These are phyloP conservation scores for Cladophialophora psammophila DNA, from an alignment of 2,329 filamentous ascomycete species.

Conservation along the genomic window DNA sequence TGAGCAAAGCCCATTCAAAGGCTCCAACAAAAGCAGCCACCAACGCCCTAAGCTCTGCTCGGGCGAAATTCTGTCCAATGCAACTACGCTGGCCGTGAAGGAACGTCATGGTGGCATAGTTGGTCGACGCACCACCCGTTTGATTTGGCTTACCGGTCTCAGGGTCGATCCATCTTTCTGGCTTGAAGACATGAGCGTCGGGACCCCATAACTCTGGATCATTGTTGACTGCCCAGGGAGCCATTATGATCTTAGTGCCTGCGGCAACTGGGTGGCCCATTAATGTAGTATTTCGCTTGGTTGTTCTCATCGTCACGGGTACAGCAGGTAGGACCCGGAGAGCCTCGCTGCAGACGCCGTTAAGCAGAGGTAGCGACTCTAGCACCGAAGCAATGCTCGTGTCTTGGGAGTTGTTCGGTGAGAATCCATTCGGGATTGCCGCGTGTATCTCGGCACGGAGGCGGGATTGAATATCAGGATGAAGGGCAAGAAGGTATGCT, in stretches of 20 bases:
- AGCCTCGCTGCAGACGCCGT: conserved; percentile 61
- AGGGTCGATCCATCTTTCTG: conserved; percentile 51
- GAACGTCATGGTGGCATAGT: conserved; percentile 77
- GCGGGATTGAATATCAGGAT: conserved; percentile 40
- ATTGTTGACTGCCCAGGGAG: conserved; percentile 51
- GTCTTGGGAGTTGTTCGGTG: conserved; percentile 18
- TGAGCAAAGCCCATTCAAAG: conserved; percentile 65
- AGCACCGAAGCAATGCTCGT: conserved; percentile 15
- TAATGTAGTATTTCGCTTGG: conserved; percentile 69
- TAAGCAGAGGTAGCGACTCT: conserved; percentile 56
- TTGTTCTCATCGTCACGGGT: conserved; percentile 45
- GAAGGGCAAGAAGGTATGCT: conserved; percentile 39
- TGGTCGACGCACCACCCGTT: conserved; percentile 71
- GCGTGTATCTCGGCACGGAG: conserved; percentile 38
- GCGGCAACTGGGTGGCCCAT: conserved; percentile 71
- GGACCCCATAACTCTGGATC: conserved; percentile 44
- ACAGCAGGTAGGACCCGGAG: conserved; percentile 49
- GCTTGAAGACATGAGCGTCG: conserved; percentile 46
- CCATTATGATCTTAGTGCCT: conserved; percentile 72
- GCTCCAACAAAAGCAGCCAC: conserved; percentile 71
- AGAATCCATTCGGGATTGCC: conserved; percentile 23
- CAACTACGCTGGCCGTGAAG: conserved; percentile 64
- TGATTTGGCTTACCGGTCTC: conserved; percentile 40
- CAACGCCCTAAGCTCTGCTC: conserved; percentile 84
- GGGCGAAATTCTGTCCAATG: conserved; percentile 58